Evolutionary conservation across 805 yeast species (phyloP), one percentile per base, ranked within the genome.

Genomic region (Ogataea kodamae): DNA sequence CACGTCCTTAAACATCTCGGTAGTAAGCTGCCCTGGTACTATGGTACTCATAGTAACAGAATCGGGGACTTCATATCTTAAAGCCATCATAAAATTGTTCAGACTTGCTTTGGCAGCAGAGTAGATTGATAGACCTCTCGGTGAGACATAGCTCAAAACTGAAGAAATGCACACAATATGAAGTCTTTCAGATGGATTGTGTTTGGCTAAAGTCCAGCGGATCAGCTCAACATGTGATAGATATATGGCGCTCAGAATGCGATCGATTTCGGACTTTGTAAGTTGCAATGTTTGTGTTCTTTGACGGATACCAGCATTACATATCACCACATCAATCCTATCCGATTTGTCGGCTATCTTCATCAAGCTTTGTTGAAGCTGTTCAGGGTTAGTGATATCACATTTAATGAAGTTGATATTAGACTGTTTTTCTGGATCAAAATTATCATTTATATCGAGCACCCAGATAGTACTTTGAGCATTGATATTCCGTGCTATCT

Each of bases 291-390:
- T 37, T 6, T 59, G 40, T 3, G 54, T 51, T 25, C 44, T 40
- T 30, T 66, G 68, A 23, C 77, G 56, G 1, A 65, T 43, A 3
- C 77, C 81, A 2, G 78, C 79, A 45, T 74, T 74, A 36, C 68
- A 64, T 6, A 74, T 50, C 21, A 70, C 37, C 1, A 68, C 48
- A 15, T 68, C 58, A 1, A 69, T 38, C 5, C 22, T 27, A 11
- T 35, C 35, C 5, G 30, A 14, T 6, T 14, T 12, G n/a, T 5
- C 40, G 26, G n/a, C 52, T 42, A 42, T 52, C 24, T 3, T 50
- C 39, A 27, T 59, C 37, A 43, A 58, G 54, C 51, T 64, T 49
- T 20, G 22, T 3, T 40, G 43, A 5, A 43, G 18, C 9, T 35
- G 21, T 2, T 29, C 21, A 3, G 15, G 31, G 18, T 39, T 30